Evolutionary conservation across 371 early-diverging fungal species (phyloP).

Genomic region (Syncephalastrum racemosum): DNA sequence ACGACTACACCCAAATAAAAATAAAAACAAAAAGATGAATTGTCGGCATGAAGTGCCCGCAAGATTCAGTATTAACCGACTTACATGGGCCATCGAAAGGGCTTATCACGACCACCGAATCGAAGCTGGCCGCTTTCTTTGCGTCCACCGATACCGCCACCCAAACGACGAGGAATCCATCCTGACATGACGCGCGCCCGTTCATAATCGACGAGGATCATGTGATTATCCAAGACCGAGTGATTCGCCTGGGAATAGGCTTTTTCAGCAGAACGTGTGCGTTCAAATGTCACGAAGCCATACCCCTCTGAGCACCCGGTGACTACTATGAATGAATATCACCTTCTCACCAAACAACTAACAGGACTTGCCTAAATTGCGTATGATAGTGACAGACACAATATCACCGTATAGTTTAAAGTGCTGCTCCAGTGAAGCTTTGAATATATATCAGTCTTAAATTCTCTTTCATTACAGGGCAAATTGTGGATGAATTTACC

Average conservation of each 20-base stretch:
- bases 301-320: slow-evolving; percentile 59
- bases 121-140: slow-evolving; percentile 65
- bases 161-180: slow-evolving; percentile 63
- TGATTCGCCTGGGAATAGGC: slow-evolving; percentile 48
- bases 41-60: no score
- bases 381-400: slow-evolving; percentile 19
- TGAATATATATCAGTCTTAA: not conserved
- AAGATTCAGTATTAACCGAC: not conserved
- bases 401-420: slow-evolving; percentile 49
- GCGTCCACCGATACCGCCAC: slow-evolving; percentile 63
- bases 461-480: not conserved
- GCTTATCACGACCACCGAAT: slow-evolving; percentile 61
- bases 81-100: slow-evolving; percentile 50
- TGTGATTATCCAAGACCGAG: slow-evolving; percentile 37
- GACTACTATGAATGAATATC: slow-evolving; percentile 32
- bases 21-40: no score
- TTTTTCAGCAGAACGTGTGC: slow-evolving; percentile 26
- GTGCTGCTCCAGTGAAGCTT: slow-evolving; percentile 20
- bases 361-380: slow-evolving; percentile 38
- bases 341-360: not conserved
- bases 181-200: slow-evolving; percentile 50
- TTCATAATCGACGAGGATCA: slow-evolving; percentile 63
- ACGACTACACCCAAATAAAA: no score
- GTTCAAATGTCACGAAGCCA: slow-evolving; percentile 52
- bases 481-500: slow-evolving; percentile 14